A percentile compares a stretch with the other conserved stretches of the same genome.
These are phyloP conservation scores for Sporormia fimetaria DNA, from an alignment of 495 filamentous ascomycete genomes.

Conservation along the genomic window DNA sequence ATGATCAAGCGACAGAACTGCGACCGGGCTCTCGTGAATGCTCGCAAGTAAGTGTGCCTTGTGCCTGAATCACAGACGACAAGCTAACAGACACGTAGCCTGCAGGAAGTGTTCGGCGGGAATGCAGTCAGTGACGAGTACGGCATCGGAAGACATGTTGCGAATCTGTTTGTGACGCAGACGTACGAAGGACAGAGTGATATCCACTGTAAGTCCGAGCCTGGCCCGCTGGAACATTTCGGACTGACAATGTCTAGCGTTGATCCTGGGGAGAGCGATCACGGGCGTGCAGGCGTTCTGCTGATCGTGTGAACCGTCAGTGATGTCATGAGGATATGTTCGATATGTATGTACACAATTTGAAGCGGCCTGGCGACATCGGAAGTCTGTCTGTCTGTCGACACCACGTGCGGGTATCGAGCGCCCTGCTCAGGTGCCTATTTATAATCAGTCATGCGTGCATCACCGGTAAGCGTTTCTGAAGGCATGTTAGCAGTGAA, in stretches of 20 bases:
- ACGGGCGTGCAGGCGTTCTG: slow-evolving; percentile 61
- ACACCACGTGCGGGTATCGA: no score
- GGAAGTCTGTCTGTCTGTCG: no score
- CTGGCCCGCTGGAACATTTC: not conserved
- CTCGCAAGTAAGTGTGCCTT: slow-evolving; percentile 49
- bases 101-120: slow-evolving; percentile 94
- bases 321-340: not conserved
- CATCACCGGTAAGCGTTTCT: not conserved
- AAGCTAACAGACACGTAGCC: slow-evolving; percentile 34
- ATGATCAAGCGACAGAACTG: slow-evolving; percentile 99
- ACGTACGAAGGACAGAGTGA: slow-evolving; percentile 97
- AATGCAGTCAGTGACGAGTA: slow-evolving; percentile 98
- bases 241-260: slow-evolving; percentile 34
- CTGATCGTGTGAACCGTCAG: slow-evolving; percentile 23
- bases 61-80: not conserved
- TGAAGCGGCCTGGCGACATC: no score
- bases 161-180: slow-evolving; percentile 94
- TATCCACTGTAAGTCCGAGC: slow-evolving; percentile 65
- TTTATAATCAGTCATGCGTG: no score
- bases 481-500: not conserved
- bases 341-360: not conserved
- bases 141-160: slow-evolving; percentile 83
- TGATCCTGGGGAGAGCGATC: slow-evolving; percentile 60
- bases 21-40: slow-evolving; percentile 72
- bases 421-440: no score